Evolutionary conservation across 176 grass and related monocot genomes (phyloP), one percentile per base, ranked within the genome.

Genomic region (Metroxylon sagu): DNA sequence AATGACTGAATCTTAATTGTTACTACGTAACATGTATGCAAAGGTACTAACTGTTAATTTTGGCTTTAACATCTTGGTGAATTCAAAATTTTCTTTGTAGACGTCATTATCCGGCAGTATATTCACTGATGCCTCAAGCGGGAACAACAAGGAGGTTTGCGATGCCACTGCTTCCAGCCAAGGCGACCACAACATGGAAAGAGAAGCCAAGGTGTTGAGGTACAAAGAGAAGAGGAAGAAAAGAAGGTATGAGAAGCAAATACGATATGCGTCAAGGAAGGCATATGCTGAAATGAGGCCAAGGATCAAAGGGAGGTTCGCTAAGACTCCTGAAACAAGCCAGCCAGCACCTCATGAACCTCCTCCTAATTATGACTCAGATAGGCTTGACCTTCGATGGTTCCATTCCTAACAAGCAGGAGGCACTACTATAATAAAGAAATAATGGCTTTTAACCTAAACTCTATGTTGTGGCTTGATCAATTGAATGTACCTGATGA

Each of bases 171-270:
- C 23, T 59, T 19, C 65, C 14, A 29, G 55, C 49, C 73, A 74
- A 23, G 64, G 52, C 25, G 58, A 53, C 49, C 54, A 21, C 8
- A 17, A 14, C 1, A 49, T 52, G 23, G 73, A 77, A 4, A 80
- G 83, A 52, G 61, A 86, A 57, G 73, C 70, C 6, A 83, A 80
- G 64, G 26, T 91, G 19, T 80, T 83, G 79, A 71, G 83, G 51
- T 91, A 91, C 83, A 77, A 57, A 64, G 88, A 91, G 57, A 92
- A 92, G 68, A 74, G 80, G 79, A 86, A 72, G 65, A 80, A 56
- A 68, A 57, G 83, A 59, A 31, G 79, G 17, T 86, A 86, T 1
- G 73, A 75, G 56, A 91, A 91, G 61, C 83, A 86, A 61, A 83
- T 86, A 16, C 53, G 79, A 8, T 86, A 91, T 3, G 76, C 65